Percentiles rank a stretch among this genome's conserved stretches.
Conservation (phyloP, 1,284 basidiomycete species). For the Microstroma glucosiphilum region DNA sequence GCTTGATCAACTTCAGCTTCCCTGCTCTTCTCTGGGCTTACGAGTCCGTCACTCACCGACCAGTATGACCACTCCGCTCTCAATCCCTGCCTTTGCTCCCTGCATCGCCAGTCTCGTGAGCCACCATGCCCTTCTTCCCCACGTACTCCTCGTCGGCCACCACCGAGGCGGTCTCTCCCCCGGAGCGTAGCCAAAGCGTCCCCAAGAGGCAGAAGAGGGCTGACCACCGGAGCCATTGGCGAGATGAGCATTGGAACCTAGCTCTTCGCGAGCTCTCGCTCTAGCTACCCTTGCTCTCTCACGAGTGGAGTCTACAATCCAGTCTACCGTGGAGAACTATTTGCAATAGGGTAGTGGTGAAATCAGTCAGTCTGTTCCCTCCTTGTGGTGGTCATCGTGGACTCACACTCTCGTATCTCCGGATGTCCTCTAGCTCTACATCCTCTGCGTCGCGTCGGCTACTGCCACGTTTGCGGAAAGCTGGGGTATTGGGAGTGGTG, state of each 20-base stretch:
- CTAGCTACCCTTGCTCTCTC: slow-evolving; percentile 41
- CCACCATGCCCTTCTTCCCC: slow-evolving; percentile 29
- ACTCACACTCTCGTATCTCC: slow-evolving; percentile 35
- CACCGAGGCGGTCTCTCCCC: slow-evolving; percentile 25
- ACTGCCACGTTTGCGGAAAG: too few relatives aligned
- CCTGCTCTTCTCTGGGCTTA: slow-evolving; percentile 8
- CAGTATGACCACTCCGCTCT: slow-evolving; percentile 44
- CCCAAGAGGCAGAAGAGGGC: slow-evolving; percentile 12
- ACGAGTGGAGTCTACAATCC: slow-evolving; percentile 46
- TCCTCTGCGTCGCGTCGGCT: slow-evolving; percentile 19
- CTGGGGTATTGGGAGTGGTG: too few relatives aligned
- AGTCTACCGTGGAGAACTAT: slow-evolving; percentile 45
- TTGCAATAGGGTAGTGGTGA: neutral
- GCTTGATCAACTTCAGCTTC: neutral
- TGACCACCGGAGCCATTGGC: slow-evolving; percentile 20
- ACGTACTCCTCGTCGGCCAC: slow-evolving; percentile 22
- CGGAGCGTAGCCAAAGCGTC: slow-evolving; percentile 19
- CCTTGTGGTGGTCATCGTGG: neutral
- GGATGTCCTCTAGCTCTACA: slow-evolving; percentile 40
- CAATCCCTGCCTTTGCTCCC: slow-evolving; percentile 27
- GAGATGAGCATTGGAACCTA: slow-evolving; percentile 30
- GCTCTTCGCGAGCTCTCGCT: slow-evolving; percentile 23
- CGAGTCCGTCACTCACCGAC: slow-evolving; percentile 41
- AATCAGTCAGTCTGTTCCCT: neutral
- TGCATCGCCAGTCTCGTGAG: slow-evolving; percentile 23